Conservation (phyloP, 139 green algal genomes). For the Monoraphidium neglectum region DNA sequence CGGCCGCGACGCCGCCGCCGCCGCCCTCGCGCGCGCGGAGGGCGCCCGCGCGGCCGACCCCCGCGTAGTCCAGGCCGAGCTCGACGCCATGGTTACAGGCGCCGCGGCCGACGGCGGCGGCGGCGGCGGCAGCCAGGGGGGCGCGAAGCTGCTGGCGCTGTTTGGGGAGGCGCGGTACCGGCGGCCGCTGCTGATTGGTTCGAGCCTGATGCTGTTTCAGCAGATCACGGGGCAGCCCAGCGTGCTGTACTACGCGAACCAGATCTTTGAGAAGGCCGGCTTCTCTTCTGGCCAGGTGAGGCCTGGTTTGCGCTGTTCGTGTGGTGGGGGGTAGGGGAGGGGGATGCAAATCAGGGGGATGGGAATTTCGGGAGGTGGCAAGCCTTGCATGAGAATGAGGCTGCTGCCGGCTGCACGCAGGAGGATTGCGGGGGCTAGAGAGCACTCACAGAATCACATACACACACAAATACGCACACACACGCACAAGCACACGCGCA, state of each 20-base stretch:
- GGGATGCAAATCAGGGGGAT: too few relatives aligned
- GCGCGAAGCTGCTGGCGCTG: slow-evolving; percentile 15
- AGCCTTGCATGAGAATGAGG: too few relatives aligned
- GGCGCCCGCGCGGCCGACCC: slow-evolving; percentile 35
- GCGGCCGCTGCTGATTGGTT: slow-evolving; percentile 61
- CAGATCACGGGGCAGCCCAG: slow-evolving; percentile 93
- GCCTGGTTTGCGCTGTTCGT: too few relatives aligned
- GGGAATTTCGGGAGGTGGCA: too few relatives aligned
- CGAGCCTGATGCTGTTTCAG: slow-evolving; percentile 85
- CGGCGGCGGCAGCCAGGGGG: neutral
- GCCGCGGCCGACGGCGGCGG: neutral
- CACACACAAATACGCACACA: too few relatives aligned
- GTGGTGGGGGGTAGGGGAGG: neutral
- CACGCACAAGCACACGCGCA: too few relatives aligned
- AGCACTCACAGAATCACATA: too few relatives aligned
- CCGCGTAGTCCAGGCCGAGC: slow-evolving; percentile 33
- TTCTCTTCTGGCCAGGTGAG: slow-evolving; percentile 52
- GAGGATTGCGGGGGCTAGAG: too few relatives aligned
- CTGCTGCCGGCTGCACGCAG: too few relatives aligned
- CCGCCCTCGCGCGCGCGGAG: slow-evolving; percentile 42
- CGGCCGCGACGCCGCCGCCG: slow-evolving; percentile 22
- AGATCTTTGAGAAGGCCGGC: slow-evolving; percentile 68
- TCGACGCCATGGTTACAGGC: slow-evolving; percentile 29
- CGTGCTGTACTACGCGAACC: slow-evolving; percentile 90
- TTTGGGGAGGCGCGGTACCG: slow-evolving; percentile 44